phyloP scores from a whole-genome alignment of 1,284 basidiomycete species.

The Schizophyllum amplum region DNA sequence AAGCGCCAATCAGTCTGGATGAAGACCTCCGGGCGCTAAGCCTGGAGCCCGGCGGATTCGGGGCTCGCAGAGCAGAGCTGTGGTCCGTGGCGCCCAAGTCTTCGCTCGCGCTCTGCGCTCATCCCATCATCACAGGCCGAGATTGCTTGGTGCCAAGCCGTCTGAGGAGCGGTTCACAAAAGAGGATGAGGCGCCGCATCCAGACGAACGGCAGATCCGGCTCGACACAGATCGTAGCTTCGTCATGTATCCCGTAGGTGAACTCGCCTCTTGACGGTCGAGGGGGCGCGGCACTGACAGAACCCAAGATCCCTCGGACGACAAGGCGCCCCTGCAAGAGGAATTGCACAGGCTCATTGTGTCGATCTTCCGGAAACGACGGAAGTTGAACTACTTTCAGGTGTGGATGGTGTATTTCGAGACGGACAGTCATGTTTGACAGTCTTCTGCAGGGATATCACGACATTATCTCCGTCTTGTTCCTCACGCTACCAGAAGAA shows the following conservation, averaged over 20 bases:
- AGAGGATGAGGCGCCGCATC: slow-evolving; percentile 57
- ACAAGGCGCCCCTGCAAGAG: slow-evolving; percentile 48
- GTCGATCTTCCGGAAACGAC: slow-evolving; percentile 64
- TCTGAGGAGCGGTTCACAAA: slow-evolving; percentile 71
- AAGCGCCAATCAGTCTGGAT: not conserved
- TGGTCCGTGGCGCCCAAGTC: slow-evolving; percentile 40
- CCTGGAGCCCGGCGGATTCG: slow-evolving; percentile 55
- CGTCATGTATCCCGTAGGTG: slow-evolving; percentile 82
- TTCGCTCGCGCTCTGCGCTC: not conserved
- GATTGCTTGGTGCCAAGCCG: not conserved
- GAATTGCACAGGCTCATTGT: slow-evolving; percentile 71
- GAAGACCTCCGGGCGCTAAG: slow-evolving; percentile 37
- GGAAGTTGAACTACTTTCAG: slow-evolving; percentile 80
- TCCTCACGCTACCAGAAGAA: slow-evolving; percentile 66
- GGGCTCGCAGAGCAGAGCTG: slow-evolving; percentile 40
- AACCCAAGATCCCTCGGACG: slow-evolving; percentile 18
- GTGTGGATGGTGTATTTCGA: slow-evolving; percentile 26
- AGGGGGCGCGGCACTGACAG: slow-evolving; percentile 4
- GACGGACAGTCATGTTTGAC: not conserved
- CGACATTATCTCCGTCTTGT: slow-evolving; percentile 83
- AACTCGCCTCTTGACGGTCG: slow-evolving; percentile 21
- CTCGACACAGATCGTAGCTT: slow-evolving; percentile 87
- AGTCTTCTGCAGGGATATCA: slow-evolving; percentile 69
- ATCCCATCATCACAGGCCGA: not conserved
- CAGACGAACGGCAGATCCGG: slow-evolving; percentile 77